Evolutionary conservation across 2,329 filamentous ascomycete species (phyloP), one percentile per base, ranked within the genome.

Genomic region (Remersonia thermophila): DNA sequence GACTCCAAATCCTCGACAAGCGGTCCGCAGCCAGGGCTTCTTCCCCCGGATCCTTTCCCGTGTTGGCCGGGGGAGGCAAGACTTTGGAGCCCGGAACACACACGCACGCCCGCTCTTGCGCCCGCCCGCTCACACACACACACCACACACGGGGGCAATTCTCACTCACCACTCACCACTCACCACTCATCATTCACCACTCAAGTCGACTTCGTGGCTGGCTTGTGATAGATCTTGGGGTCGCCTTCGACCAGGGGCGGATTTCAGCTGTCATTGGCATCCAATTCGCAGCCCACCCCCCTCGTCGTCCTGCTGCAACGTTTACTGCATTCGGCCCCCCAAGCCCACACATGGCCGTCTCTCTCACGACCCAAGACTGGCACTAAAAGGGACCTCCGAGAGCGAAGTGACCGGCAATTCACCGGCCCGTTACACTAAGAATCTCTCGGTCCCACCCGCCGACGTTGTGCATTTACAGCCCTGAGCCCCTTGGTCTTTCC

Each of bases 361-460:
- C 11, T 23, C 11, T 8, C 25, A 28, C n/a, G 11, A 13, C 10
- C 28, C 27, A 34, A 27, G 7, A 20, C 27, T 31, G 31, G 17
- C 29, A 28, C 34, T 32, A 6, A 13, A n/a, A 26, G 25, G 15
- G n/a, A 9, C 20, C 5, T 15, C 26, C 33, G 27, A 36, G 17
- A 18, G 36, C 33, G 29, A 34, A 17, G 30, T 14, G 17, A 25
- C 25, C 20, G 30, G 30, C 28, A 30, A 35, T 18, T 44, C 33
- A 43, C 34, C 35, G 29, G 35, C 35, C 37, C 43, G 57, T 59
- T 50, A 53, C 55, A 58, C 56, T 41, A 49, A 38, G 11, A 48
- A 50, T 59, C 57, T 58, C 56, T 57, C 55, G 54, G 48, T 54
- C 46, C 7, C 33, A 9, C 30, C 16, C 32, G 29, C 31, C 30